These are phyloP conservation scores for Fibroporia radiculosa DNA, from an alignment of 768 basidiomycete species.

Conservation along the genomic window DNA sequence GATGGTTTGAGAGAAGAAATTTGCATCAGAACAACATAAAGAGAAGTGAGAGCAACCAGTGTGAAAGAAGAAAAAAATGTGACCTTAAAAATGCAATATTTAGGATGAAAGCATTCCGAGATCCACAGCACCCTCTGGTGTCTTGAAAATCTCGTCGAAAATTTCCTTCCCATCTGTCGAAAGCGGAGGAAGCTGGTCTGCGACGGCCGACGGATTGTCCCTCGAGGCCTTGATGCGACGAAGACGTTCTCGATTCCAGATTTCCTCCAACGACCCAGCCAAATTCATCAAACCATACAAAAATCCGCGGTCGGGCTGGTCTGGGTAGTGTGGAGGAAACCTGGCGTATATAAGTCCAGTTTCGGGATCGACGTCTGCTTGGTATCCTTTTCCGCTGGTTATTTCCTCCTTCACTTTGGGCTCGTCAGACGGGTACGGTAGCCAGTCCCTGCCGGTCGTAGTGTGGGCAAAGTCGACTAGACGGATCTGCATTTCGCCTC, in stretches of 20 bases:
- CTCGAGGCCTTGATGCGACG: slow-evolving; percentile 55
- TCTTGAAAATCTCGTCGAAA: slow-evolving; percentile 65
- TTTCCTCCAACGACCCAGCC: slow-evolving; percentile 64
- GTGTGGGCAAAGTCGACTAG: slow-evolving; percentile 99
- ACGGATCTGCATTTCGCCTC: slow-evolving; percentile 91
- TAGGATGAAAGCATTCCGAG: slow-evolving; percentile 72
- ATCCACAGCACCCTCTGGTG: slow-evolving; percentile 52
- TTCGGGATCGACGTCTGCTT: slow-evolving; percentile 72
- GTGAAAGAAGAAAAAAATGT: background rate
- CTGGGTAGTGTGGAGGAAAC: slow-evolving; percentile 88
- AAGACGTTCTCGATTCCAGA: slow-evolving; percentile 84
- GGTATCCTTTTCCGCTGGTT: slow-evolving; percentile 63
- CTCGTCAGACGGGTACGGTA: slow-evolving; percentile 48
- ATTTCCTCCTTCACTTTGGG: slow-evolving; percentile 36
- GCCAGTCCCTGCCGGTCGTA: slow-evolving; percentile 90
- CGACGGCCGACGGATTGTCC: slow-evolving; percentile 42
- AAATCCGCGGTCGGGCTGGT: slow-evolving; percentile 90
- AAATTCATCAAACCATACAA: slow-evolving; percentile 84
- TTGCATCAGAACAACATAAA: slow-evolving; percentile 1
- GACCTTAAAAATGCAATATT: slow-evolving; percentile 6
- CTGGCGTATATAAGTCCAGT: slow-evolving; percentile 84
- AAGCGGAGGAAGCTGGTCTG: slow-evolving; percentile 54
- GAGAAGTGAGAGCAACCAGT: background rate
- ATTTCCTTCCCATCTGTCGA: slow-evolving; percentile 70
- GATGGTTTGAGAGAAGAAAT: background rate